A percentile compares a stretch with the other conserved stretches of the same genome.
Evolutionary conservation across 2,329 filamentous ascomycete species (phyloP).

Genomic region (Rosellinia necatrix): DNA sequence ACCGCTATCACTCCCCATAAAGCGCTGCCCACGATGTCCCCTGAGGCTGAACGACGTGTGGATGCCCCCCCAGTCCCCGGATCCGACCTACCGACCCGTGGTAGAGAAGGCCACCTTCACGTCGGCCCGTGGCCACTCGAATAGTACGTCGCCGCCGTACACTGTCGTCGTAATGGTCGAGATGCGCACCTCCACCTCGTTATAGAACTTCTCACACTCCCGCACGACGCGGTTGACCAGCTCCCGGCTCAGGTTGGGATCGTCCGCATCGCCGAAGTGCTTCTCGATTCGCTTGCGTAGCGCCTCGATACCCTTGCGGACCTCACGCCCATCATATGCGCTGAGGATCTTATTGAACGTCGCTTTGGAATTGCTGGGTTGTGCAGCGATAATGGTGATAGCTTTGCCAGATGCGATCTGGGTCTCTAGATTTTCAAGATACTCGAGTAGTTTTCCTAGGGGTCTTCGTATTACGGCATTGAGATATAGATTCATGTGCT

Average conservation of each 20-base stretch:
- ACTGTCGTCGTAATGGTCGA: conserved; percentile 64
- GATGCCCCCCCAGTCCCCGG: conserved; percentile 33
- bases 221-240: conserved; percentile 62
- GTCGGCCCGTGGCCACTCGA: conserved; percentile 69
- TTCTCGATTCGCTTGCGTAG: conserved; percentile 93
- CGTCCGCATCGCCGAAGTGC: conserved; percentile 90
- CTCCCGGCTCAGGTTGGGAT: conserved; percentile 65
- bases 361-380: conserved; percentile 80
- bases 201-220: conserved; percentile 67
- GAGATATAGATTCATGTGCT: conserved; percentile 88
- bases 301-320: conserved; percentile 87
- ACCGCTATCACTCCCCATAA: conserved; percentile 19
- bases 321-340: conserved; percentile 80
- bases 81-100: conserved; percentile 40
- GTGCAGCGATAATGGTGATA: conserved; percentile 69
- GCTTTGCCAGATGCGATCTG: conserved; percentile 65
- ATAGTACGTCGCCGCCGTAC: conserved; percentile 67
- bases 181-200: conserved; percentile 64
- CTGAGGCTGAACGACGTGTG: conserved; percentile 22
- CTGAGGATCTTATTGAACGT: conserved; percentile 86
- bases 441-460: conserved; percentile 87
- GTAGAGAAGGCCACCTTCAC: conserved; percentile 61
- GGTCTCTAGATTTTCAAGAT: conserved; percentile 85
- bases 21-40: conserved; percentile 17
- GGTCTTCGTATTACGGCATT: conserved; percentile 87